A percentile compares a stretch with the other conserved stretches of the same genome.
Conservation (phyloP, 2,329 filamentous ascomycete species). For the Neurospora crassa region DNA sequence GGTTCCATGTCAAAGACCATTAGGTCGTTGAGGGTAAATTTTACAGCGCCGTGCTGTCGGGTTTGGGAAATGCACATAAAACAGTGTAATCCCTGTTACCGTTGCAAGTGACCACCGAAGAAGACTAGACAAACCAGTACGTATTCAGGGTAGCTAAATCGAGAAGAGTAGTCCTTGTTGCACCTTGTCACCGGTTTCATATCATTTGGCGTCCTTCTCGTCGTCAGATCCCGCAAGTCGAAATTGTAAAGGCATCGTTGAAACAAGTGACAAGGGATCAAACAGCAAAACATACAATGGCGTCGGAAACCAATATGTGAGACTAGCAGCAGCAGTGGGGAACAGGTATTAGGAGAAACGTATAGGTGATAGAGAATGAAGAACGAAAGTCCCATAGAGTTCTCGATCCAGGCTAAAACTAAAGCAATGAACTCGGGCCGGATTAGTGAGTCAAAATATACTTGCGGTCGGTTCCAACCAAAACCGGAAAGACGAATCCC, state of each 20-base stretch:
- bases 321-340: not conserved
- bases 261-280: not conserved
- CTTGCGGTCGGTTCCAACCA: not conserved
- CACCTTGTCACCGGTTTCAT: not conserved
- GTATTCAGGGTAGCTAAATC: not conserved
- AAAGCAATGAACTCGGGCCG: not conserved
- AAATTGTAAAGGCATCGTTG: not conserved
- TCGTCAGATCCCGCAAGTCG: not conserved
- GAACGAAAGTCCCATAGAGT: not conserved
- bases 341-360: not conserved
- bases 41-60: not conserved
- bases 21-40: not conserved
- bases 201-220: not conserved
- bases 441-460: not conserved
- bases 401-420: not conserved
- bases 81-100: not conserved
- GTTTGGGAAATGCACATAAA: not conserved
- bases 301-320: not conserved
- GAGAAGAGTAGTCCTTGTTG: not conserved
- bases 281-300: not conserved
- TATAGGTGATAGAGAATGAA: not conserved
- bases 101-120: not conserved
- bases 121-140: not conserved
- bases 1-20: not conserved
- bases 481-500: not conserved